Evolutionary conservation across 139 green algal species (phyloP).

Genomic region (Micractinium sp.): DNA sequence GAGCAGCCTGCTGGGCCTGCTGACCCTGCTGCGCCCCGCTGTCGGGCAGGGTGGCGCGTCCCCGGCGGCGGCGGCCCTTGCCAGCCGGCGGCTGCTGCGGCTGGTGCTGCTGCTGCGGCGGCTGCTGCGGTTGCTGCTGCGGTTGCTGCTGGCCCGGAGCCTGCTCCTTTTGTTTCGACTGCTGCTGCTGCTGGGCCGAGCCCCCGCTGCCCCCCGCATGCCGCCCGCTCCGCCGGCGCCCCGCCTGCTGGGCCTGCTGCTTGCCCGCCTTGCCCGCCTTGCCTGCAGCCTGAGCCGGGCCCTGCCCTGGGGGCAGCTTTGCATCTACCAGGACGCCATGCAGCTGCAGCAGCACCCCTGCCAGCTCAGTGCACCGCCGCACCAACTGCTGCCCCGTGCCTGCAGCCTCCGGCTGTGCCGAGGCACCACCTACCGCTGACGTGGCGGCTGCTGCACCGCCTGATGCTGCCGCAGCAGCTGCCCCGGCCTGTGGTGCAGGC

Average conservation of each 20-base stretch:
- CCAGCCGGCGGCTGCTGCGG: neutral
- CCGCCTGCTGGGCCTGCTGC: neutral
- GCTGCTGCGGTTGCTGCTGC: neutral
- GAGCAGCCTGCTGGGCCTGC: neutral
- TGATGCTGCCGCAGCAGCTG: neutral
- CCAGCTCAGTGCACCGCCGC: constrained; percentile 1
- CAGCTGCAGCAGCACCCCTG: constrained; percentile 15
- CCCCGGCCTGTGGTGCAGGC: too few species aligned
- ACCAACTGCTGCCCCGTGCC: neutral
- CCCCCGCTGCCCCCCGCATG: neutral
- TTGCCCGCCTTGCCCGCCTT: neutral
- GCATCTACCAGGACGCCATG: constrained; percentile 8
- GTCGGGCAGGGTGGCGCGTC: too few species aligned
- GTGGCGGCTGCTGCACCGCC: neutral
- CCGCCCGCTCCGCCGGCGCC: neutral
- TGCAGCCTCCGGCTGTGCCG: neutral
- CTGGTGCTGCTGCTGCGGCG: neutral
- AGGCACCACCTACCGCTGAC: neutral
- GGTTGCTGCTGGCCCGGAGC: neutral
- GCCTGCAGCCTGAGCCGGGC: neutral
- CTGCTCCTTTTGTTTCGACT: neutral
- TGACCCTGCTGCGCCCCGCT: neutral
- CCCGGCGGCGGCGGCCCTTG: too few species aligned
- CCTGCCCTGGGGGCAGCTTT: neutral
- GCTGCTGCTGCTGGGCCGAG: neutral